These are phyloP conservation scores for Nissolia schottii DNA, from an alignment of 306 rosid genomes.

Conservation along the genomic window DNA sequence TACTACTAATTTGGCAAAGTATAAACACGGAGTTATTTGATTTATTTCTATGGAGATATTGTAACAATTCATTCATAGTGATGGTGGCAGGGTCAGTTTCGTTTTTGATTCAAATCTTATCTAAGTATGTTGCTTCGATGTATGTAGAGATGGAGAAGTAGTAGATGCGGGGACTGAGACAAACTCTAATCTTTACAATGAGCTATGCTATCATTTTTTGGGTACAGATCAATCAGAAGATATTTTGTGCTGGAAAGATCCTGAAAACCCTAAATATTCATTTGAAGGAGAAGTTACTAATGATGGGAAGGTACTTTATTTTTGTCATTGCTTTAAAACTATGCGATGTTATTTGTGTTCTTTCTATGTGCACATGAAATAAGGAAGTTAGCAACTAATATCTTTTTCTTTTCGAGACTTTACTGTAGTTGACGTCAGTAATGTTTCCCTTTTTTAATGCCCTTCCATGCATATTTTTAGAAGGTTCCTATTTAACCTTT, in stretches of 20 bases:
- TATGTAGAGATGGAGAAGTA: conserved; percentile 59
- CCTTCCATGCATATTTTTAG: background rate
- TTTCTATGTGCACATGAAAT: conserved; percentile 1
- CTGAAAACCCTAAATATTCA: conserved; percentile 65
- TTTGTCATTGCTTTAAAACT: conserved; percentile 15
- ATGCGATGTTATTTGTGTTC: background rate
- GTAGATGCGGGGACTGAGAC: conserved; percentile 95
- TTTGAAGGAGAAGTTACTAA: conserved; percentile 62
- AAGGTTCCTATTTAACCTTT: background rate
- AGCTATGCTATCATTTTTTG: conserved; percentile 80
- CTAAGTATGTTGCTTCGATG: conserved; percentile 19
- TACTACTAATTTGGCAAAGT: background rate
- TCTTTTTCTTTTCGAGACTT: conserved; percentile 1
- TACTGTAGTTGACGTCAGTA: background rate
- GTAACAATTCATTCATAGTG: background rate
- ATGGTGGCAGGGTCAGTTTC: background rate
- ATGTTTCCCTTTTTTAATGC: background rate
- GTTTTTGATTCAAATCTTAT: conserved; percentile 7
- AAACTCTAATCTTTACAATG: conserved; percentile 67
- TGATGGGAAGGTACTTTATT: conserved; percentile 73
- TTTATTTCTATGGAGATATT: background rate
- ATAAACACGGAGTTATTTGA: background rate
- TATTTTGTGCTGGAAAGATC: conserved; percentile 85
- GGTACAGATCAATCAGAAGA: conserved; percentile 84
- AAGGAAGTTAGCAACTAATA: background rate